phyloP scores from a whole-genome alignment of 345 rosid species.

The Melaleuca quinquenervia region DNA sequence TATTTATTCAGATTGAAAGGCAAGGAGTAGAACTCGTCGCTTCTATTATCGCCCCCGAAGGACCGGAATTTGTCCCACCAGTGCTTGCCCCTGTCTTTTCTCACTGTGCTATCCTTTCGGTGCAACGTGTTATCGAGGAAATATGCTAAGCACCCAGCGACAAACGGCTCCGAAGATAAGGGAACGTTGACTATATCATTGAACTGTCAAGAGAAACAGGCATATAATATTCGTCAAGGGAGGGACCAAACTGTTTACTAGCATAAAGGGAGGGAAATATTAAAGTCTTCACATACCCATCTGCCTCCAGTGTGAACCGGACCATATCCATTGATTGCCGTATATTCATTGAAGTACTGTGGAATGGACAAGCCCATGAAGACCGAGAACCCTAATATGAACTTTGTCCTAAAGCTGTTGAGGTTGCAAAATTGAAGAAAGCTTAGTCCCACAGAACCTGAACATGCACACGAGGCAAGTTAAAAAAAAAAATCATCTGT shows the following conservation, averaged over 20 bases:
- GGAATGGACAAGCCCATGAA: constrained; percentile 89
- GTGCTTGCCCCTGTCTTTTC: constrained; percentile 90
- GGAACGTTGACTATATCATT: constrained; percentile 91
- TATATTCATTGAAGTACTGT: constrained; percentile 90
- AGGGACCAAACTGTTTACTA: background rate
- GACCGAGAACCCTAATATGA: constrained; percentile 82
- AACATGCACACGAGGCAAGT: background rate
- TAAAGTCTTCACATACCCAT: constrained; percentile 57
- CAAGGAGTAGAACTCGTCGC: constrained; percentile 81
- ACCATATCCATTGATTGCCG: constrained; percentile 74
- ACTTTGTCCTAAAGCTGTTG: constrained; percentile 79
- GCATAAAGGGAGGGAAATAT: background rate
- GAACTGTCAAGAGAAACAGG: constrained; percentile 35
- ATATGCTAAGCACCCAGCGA: constrained; percentile 72
- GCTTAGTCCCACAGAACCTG: constrained; percentile 94
- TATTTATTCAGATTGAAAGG: constrained; percentile 89
- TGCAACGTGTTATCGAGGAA: constrained; percentile 78
- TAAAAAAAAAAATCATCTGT: background rate
- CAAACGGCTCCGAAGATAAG: constrained; percentile 84
- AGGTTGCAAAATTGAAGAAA: constrained; percentile 92
- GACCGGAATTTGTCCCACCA: constrained; percentile 94
- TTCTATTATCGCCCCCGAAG: constrained; percentile 60
- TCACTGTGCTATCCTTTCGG: constrained; percentile 27
- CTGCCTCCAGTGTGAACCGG: constrained; percentile 77
- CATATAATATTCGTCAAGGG: background rate